Evolutionary conservation across 257 asterid genomes (phyloP).

Genomic region (Penstemon barbatus): DNA sequence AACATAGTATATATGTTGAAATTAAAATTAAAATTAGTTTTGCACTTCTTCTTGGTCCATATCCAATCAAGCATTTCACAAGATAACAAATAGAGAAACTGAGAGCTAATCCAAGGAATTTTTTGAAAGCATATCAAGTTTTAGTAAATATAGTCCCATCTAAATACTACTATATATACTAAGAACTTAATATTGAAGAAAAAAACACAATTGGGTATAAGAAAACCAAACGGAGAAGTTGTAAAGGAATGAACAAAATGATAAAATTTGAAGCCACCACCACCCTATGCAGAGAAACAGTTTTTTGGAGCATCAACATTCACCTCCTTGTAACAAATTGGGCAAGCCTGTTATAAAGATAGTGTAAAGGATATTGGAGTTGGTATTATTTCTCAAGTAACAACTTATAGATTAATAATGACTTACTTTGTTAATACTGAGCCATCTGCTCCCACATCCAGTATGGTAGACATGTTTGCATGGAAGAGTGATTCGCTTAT

Average conservation of each 20-base stretch:
- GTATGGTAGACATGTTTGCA: constrained; percentile 86
- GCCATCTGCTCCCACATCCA: constrained; percentile 88
- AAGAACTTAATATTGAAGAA: constrained; percentile 21
- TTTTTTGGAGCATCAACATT: constrained; percentile 44
- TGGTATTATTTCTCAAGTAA: background rate
- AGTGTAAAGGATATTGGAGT: constrained; percentile 22
- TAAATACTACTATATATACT: constrained; percentile 28
- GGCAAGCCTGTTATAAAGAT: constrained; percentile 66
- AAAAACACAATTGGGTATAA: constrained; percentile 19
- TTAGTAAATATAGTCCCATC: constrained; percentile 21
- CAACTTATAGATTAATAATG: constrained; percentile 10
- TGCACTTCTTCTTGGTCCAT: background rate
- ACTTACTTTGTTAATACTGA: constrained; percentile 80
- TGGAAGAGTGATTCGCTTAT: constrained; percentile 79
- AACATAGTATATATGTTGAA: too few relatives aligned
- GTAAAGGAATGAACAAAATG: constrained; percentile 21
- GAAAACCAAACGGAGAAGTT: constrained; percentile 23
- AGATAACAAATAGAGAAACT: background rate
- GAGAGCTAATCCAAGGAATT: constrained; percentile 2
- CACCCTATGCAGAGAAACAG: constrained; percentile 32
- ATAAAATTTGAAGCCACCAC: constrained; percentile 29
- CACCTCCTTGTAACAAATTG: constrained; percentile 87
- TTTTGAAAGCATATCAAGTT: constrained; percentile 18
- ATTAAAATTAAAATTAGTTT: too few relatives aligned
- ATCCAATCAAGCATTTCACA: background rate